Percentiles rank a stretch among this genome's conserved stretches.
Conservation (phyloP, 1,139 yeast genomes). For the Suhomyces taliae region DNA sequence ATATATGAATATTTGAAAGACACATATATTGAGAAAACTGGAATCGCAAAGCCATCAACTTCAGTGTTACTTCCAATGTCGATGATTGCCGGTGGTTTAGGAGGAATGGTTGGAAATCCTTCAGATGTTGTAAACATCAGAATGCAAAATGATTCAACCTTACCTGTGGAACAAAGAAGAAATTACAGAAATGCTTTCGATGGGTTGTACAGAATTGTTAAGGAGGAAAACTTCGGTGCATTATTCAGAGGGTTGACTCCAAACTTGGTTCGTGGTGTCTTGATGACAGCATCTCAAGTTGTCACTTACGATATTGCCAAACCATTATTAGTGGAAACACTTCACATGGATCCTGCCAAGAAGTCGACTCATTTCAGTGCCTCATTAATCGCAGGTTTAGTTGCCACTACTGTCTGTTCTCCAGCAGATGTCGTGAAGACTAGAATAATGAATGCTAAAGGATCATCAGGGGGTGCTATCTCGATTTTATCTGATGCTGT, state of each 20-base stretch:
- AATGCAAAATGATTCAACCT: slow-evolving; percentile 84
- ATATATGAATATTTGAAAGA: slow-evolving; percentile 77
- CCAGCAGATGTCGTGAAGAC: slow-evolving; percentile 93
- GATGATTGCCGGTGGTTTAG: slow-evolving; percentile 79
- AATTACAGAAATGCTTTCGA: slow-evolving; percentile 78
- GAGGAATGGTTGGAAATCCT: slow-evolving; percentile 86
- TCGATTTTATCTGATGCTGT: slow-evolving; percentile 56
- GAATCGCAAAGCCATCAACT: slow-evolving; percentile 37
- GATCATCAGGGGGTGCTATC: slow-evolving; percentile 47
- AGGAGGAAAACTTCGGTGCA: slow-evolving; percentile 60
- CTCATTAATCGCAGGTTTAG: slow-evolving; percentile 75
- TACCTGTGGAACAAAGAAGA: slow-evolving; percentile 65
- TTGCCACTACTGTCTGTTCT: slow-evolving; percentile 87
- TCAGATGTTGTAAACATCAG: slow-evolving; percentile 85
- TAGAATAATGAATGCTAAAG: slow-evolving; percentile 74
- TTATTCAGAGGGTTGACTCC: slow-evolving; percentile 77
- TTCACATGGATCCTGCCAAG: slow-evolving; percentile 58
- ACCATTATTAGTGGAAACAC: slow-evolving; percentile 49
- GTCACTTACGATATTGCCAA: slow-evolving; percentile 85
- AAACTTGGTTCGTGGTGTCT: slow-evolving; percentile 74
- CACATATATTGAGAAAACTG: slow-evolving; percentile 35
- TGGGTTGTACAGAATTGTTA: slow-evolving; percentile 62
- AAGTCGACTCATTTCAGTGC: slow-evolving; percentile 77
- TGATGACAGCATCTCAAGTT: slow-evolving; percentile 91
- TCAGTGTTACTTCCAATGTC: slow-evolving; percentile 66